phyloP scores from a whole-genome alignment of 768 basidiomycete genomes.

The Tricholoma hemisulphureum region DNA sequence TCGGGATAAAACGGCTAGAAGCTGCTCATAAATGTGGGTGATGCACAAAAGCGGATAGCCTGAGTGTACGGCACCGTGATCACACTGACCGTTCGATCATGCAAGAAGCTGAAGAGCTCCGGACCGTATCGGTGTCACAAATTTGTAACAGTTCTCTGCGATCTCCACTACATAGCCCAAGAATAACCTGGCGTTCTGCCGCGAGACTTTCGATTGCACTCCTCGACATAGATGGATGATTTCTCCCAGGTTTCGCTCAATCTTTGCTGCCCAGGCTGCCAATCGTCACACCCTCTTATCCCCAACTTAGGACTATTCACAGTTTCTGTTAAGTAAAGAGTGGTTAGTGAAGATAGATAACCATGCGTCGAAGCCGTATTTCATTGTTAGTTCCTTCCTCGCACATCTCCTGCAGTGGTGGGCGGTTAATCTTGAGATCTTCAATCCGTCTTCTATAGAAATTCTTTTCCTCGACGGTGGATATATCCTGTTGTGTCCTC shows the following conservation, averaged over 20 bases:
- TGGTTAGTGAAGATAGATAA: constrained; percentile 72
- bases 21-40: neutral
- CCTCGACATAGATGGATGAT: constrained; percentile 38
- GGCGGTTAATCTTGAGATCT: constrained; percentile 1
- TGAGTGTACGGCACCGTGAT: no score
- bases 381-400: constrained; percentile 56
- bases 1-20: neutral
- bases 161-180: neutral
- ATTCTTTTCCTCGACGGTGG: constrained; percentile 53
- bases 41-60: no score
- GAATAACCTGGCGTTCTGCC: neutral
- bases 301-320: constrained; percentile 51
- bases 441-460: constrained; percentile 45
- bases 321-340: constrained; percentile 59
- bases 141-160: no score
- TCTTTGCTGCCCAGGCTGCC: neutral
- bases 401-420: neutral
- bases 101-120: no score
- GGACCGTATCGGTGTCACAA: no score
- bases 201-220: neutral
- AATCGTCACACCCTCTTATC: constrained; percentile 12
- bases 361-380: constrained; percentile 61
- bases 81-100: no score
- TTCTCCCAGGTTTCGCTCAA: constrained; percentile 43
- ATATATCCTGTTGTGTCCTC: constrained; percentile 58